Evolutionary conservation across 805 yeast genomes (phyloP).

Genomic region (Candida khao-thaluensis): DNA sequence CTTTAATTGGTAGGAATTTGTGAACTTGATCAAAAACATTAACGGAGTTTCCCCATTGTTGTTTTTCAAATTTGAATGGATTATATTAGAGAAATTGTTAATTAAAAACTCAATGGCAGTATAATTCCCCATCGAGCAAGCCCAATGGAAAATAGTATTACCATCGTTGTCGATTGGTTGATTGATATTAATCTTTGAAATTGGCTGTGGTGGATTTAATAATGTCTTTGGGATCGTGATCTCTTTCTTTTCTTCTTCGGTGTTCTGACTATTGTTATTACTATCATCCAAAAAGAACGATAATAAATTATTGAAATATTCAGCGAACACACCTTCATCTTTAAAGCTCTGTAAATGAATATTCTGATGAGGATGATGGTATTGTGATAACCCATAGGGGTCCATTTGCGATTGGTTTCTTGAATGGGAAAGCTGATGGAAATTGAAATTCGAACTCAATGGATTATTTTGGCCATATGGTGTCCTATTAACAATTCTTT

Average conservation of each 20-base stretch:
- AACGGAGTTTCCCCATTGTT: constrained; percentile 85
- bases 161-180: constrained; percentile 92
- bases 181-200: constrained; percentile 62
- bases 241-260: constrained; percentile 13
- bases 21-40: constrained; percentile 43
- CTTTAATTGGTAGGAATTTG: constrained; percentile 36
- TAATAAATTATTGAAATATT: constrained; percentile 45
- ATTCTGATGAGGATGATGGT: constrained; percentile 32
- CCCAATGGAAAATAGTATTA: constrained; percentile 94
- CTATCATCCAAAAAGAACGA: constrained; percentile 53
- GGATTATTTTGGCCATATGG: constrained; percentile 16
- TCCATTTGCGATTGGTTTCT: constrained; percentile 24
- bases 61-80: constrained; percentile 71
- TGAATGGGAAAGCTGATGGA: constrained; percentile 10
- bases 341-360: constrained; percentile 17
- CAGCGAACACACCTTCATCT: constrained; percentile 29
- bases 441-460: constrained; percentile 1
- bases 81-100: constrained; percentile 62
- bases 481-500: constrained; percentile 20
- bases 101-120: constrained; percentile 62
- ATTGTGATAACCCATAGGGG: constrained; percentile 41
- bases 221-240: constrained; percentile 35
- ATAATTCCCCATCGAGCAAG: constrained; percentile 83
- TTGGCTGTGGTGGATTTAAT: constrained; percentile 54
- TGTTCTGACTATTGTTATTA: constrained; percentile 1